Percentiles rank a stretch among this genome's conserved stretches.
phyloP scores from a whole-genome alignment of 2,329 filamentous ascomycete genomes.

The Botrytis cinerea region DNA sequence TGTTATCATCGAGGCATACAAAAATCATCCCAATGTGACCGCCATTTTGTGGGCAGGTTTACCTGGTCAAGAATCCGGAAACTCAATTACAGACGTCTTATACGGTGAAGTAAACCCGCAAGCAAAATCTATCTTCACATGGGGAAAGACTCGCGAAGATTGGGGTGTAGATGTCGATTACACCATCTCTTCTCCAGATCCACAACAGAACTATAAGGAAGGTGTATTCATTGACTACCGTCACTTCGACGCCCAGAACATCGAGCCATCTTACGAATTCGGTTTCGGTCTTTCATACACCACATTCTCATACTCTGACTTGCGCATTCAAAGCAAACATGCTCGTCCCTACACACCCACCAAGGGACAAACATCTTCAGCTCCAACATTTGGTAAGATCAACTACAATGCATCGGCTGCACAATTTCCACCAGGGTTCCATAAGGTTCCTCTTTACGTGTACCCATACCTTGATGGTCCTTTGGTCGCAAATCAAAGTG shows the following conservation, averaged over 20 bases:
- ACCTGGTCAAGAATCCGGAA: conserved; percentile 84
- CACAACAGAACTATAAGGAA: conserved; percentile 74
- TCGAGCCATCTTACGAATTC: conserved; percentile 75
- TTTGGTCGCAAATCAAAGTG: conserved; percentile 32
- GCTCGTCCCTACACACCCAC: conserved; percentile 49
- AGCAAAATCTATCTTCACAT: conserved; percentile 78
- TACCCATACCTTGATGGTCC: conserved; percentile 57
- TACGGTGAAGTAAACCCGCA: conserved; percentile 78
- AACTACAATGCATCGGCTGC: conserved; percentile 65
- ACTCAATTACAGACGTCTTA: conserved; percentile 75
- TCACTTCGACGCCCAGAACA: conserved; percentile 64
- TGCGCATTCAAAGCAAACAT: conserved; percentile 46
- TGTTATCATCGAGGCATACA: conserved; percentile 74
- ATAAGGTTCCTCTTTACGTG: conserved; percentile 50
- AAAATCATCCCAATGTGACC: conserved; percentile 75
- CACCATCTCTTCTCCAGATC: conserved; percentile 49
- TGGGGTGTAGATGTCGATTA: conserved; percentile 48
- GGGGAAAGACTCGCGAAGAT: conserved; percentile 55
- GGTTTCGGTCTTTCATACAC: conserved; percentile 81
- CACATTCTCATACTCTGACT: conserved; percentile 70
- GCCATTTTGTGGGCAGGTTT: conserved; percentile 81
- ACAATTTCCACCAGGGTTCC: conserved; percentile 60
- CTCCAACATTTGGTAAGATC: conserved; percentile 63
- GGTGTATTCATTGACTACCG: conserved; percentile 83
- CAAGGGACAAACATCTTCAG: conserved; percentile 60